Evolutionary conservation across 345 rosid species (phyloP).

Genomic region (Leavenworthia alabamica): DNA sequence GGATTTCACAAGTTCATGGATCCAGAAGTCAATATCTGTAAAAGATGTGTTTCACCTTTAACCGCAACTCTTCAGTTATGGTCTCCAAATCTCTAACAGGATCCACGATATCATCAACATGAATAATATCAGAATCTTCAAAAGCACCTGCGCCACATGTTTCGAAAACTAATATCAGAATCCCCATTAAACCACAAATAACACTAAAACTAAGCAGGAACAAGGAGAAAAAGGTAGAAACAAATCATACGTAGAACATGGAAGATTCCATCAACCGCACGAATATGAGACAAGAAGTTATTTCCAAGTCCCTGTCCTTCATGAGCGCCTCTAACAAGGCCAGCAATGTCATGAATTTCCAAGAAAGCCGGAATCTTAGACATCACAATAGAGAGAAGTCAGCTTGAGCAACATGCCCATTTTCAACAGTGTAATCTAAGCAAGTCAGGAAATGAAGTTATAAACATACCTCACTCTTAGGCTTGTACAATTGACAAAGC

Average conservation of each 20-base stretch:
- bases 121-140: conserved; percentile 92
- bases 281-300: conserved; percentile 90
- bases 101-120: conserved; percentile 88
- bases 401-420: too few species aligned
- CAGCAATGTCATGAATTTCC: conserved; percentile 98
- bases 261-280: conserved; percentile 98
- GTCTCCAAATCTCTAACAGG: conserved; percentile 93
- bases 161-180: not conserved
- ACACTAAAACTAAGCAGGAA: not conserved
- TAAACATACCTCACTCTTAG: conserved; percentile 68
- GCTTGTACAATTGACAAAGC: conserved; percentile 80
- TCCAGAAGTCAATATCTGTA: not conserved
- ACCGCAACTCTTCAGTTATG: conserved; percentile 70
- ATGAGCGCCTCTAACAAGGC: conserved; percentile 93
- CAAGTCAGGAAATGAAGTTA: not conserved
- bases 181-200: not conserved
- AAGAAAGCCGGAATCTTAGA: conserved; percentile 78
- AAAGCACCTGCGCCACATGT: conserved; percentile 69
- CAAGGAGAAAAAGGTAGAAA: not conserved
- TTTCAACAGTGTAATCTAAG: too few species aligned
- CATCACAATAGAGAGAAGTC: too few species aligned
- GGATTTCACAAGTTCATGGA: not conserved
- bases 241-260: conserved; percentile 95
- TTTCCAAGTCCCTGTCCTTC: conserved; percentile 96
- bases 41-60: conserved; percentile 51